Percentiles rank a stretch among this genome's conserved stretches.
These are phyloP conservation scores for Irpex sp. DNA, from an alignment of 1,284 basidiomycete genomes.

Conservation along the genomic window DNA sequence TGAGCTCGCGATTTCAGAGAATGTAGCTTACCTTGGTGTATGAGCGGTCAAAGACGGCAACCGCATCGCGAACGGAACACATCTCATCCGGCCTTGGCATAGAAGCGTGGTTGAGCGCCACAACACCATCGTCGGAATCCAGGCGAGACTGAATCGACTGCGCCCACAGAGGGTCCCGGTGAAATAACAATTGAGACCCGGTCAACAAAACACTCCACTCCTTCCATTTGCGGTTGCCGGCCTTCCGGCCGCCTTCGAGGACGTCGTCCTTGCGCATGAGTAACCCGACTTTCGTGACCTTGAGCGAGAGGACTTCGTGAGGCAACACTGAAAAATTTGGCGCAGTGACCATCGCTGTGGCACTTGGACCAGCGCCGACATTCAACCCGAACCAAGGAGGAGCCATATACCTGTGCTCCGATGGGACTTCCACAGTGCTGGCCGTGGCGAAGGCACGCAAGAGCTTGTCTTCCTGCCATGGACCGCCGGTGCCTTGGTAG, in stretches of 20 bases:
- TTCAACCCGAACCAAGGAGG: constrained; percentile 48
- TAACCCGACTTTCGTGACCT: constrained; percentile 80
- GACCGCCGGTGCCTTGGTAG: constrained; percentile 67
- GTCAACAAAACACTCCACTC: constrained; percentile 86
- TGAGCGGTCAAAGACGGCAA: constrained; percentile 78
- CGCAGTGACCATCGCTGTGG: constrained; percentile 19
- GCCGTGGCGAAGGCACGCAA: constrained; percentile 72
- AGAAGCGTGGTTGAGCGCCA: constrained; percentile 47
- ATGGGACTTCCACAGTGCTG: constrained; percentile 53
- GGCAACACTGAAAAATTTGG: constrained; percentile 14
- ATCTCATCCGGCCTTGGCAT: constrained; percentile 87
- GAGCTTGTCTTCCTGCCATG: constrained; percentile 70
- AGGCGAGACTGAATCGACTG: constrained; percentile 52
- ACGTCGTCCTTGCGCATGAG: constrained; percentile 85
- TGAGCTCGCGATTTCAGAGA: not conserved
- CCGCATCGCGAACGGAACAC: constrained; percentile 71
- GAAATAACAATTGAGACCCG: constrained; percentile 88
- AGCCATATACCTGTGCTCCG: constrained; percentile 37
- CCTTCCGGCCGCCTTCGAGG: constrained; percentile 73
- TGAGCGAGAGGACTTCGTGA: constrained; percentile 52
- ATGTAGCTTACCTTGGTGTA: constrained; percentile 62
- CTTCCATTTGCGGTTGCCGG: constrained; percentile 83
- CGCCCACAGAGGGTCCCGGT: constrained; percentile 80
- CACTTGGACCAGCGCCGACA: constrained; percentile 31
- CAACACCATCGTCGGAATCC: constrained; percentile 41